Evolutionary conservation across 495 filamentous ascomycete genomes (phyloP), one percentile per base, ranked within the genome.

Genomic region (Neurospora sp.): DNA sequence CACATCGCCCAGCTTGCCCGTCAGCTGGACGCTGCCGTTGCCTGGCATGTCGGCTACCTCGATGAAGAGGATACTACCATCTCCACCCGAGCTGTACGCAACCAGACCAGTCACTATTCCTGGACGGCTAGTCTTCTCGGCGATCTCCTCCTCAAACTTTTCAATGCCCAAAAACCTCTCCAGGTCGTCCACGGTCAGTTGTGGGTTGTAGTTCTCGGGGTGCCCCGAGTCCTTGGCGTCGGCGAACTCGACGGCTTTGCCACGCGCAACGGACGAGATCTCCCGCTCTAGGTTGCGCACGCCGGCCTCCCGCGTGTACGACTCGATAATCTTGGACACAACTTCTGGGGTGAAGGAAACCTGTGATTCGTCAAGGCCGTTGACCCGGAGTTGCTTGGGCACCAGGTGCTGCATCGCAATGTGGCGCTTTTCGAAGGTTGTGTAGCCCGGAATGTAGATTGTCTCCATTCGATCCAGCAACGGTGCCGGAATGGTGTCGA

Each of bases 401-500:
- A 99, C 91, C 31, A 99, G 86, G 79, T 98, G 96, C 75, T 91
- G 92, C 77, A 90, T 90, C 1, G 96, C 95, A 79, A 99, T 99
- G 78, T 98, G 94, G 73, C 92, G 87, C 84, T 99, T 99, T 85
- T 99, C 96, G n/a, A 98, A 87, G 8, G 94, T 97, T 14, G 96
- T 99, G 83, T 99, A 99, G 77, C 96, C 96, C 14, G 93, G 91
- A 37, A 99, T 88, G 71, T 89, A 86, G 70, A 98, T 94, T 1
- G 90, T 96, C 84, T 99, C 96, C 96, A 98, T 98, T 40, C 96
- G 89, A 82, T 99, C 96, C 0, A 98, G 88, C n/a, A 99, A 84
- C 18, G 96, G 94, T 14, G 94, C 87, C 8, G 96, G 94, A 73
- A 99, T 99, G 5, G 96, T 98, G 77, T 98, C 94, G 40, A 98